A percentile compares a stretch with the other conserved stretches of the same genome.
These are phyloP conservation scores for Piloderma croceum DNA, from an alignment of 768 basidiomycete genomes.

Conservation along the genomic window DNA sequence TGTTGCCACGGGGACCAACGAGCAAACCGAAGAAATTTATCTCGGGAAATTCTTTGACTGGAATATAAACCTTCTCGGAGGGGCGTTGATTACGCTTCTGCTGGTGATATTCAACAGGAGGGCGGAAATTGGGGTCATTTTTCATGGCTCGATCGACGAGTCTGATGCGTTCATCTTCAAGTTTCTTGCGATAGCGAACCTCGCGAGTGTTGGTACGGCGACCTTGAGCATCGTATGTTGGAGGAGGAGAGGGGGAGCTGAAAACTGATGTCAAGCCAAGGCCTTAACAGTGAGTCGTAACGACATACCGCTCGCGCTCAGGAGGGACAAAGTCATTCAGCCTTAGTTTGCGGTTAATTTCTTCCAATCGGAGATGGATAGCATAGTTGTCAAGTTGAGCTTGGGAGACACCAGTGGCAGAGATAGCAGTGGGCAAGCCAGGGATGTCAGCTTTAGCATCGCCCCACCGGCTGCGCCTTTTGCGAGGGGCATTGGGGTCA, in stretches of 20 bases:
- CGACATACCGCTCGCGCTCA: conserved; percentile 79
- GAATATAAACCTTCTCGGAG: conserved; percentile 98
- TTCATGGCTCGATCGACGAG: conserved; percentile 97
- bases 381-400: conserved; percentile 97
- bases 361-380: conserved; percentile 90
- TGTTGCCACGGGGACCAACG: conserved; percentile 97
- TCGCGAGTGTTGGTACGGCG: conserved; percentile 98
- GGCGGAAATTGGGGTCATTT: conserved; percentile 95
- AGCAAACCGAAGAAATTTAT: conserved; percentile 99
- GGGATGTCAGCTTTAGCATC: conserved; percentile 89
- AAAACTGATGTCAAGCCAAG: not conserved
- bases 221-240: conserved; percentile 95
- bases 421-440: conserved; percentile 91
- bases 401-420: conserved; percentile 88
- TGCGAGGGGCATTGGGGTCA: conserved; percentile 83
- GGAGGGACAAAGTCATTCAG: conserved; percentile 94
- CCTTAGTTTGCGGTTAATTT: conserved; percentile 92
- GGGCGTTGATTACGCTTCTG: conserved; percentile 91
- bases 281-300: not conserved
- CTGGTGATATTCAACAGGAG: conserved; percentile 94
- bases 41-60: conserved; percentile 99
- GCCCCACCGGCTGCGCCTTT: conserved; percentile 97
- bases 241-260: conserved; percentile 94
- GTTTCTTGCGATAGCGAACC: conserved; percentile 94
- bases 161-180: conserved; percentile 86